These are phyloP conservation scores for Spergularia marina DNA, from an alignment of 148 eudicot genomes.

Conservation along the genomic window DNA sequence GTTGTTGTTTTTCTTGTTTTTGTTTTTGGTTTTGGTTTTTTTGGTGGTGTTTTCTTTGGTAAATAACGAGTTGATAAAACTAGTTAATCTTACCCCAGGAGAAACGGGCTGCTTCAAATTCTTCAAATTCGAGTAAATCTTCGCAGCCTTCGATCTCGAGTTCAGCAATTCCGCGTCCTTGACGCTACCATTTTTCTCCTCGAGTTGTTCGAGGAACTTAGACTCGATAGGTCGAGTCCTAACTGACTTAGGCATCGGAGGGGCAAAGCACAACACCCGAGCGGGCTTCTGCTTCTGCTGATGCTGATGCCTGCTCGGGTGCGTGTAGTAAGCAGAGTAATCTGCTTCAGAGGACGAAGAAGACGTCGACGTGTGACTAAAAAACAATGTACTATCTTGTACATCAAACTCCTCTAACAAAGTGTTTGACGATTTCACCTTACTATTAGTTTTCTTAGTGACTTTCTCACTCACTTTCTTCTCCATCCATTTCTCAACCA, in stretches of 20 bases:
- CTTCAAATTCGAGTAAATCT: constrained; percentile 63
- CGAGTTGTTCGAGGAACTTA: neutral
- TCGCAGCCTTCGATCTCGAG: constrained; percentile 49
- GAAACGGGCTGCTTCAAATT: constrained; percentile 78
- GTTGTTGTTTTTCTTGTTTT: constrained; percentile 23
- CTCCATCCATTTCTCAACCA: constrained; percentile 66
- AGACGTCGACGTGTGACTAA: constrained; percentile 45
- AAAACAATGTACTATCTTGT: constrained; percentile 43
- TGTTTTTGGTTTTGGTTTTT: constrained; percentile 12
- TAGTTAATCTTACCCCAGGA: constrained; percentile 61
- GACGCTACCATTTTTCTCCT: neutral
- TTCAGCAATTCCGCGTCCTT: constrained; percentile 27
- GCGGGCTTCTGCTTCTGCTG: constrained; percentile 12
- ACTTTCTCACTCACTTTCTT: constrained; percentile 32
- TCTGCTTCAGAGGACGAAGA: constrained; percentile 58
- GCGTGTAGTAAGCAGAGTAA: constrained; percentile 16
- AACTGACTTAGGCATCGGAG: constrained; percentile 40
- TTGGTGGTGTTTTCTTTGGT: constrained; percentile 29
- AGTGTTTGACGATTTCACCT: constrained; percentile 19
- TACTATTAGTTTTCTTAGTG: constrained; percentile 20
- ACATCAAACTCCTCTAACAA: constrained; percentile 26
- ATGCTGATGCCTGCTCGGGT: neutral
- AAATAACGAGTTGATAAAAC: constrained; percentile 55
- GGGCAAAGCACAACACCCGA: constrained; percentile 30
- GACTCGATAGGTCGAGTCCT: constrained; percentile 29